Conservation (phyloP, 2,329 filamentous ascomycete species). For the Didymella lethalis region DNA sequence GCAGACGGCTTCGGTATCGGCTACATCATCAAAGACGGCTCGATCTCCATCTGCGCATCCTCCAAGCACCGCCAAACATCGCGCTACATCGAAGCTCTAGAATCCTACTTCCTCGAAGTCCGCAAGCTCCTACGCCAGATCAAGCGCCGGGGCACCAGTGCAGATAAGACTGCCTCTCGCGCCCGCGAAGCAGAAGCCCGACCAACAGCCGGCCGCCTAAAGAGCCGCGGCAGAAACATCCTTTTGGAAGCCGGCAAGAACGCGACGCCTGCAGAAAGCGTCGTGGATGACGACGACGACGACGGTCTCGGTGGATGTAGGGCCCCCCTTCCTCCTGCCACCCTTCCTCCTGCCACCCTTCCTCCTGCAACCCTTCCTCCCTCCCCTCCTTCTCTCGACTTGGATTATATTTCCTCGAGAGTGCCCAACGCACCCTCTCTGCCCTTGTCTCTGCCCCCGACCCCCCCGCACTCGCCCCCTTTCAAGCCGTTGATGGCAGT, state of each 20-base stretch:
- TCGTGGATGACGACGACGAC: slow-evolving; percentile 77
- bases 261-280: slow-evolving; percentile 69
- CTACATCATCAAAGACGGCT: slow-evolving; percentile 97
- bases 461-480: slow-evolving; percentile 48
- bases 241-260: slow-evolving; percentile 64
- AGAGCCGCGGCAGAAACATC: slow-evolving; percentile 77
- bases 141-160: slow-evolving; percentile 62
- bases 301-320: slow-evolving; percentile 92
- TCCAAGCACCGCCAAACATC: slow-evolving; percentile 94
- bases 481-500: slow-evolving; percentile 46
- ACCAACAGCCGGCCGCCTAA: slow-evolving; percentile 61
- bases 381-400: slow-evolving; percentile 35
- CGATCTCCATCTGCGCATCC: slow-evolving; percentile 87
- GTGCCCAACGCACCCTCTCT: slow-evolving; percentile 12
- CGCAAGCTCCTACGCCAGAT: slow-evolving; percentile 81
- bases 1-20: slow-evolving; percentile 96
- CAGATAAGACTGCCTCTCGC: slow-evolving; percentile 62
- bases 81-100: slow-evolving; percentile 87
- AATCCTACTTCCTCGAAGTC: slow-evolving; percentile 90
- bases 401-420: slow-evolving; percentile 30
- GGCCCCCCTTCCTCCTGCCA: slow-evolving; percentile 47
- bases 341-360: too few species aligned
- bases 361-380: slow-evolving; percentile 41
- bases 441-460: slow-evolving; percentile 31
- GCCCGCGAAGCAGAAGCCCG: slow-evolving; percentile 69